phyloP scores from a whole-genome alignment of 1,284 basidiomycete species.

The Leccinum pseudoinsigne region DNA sequence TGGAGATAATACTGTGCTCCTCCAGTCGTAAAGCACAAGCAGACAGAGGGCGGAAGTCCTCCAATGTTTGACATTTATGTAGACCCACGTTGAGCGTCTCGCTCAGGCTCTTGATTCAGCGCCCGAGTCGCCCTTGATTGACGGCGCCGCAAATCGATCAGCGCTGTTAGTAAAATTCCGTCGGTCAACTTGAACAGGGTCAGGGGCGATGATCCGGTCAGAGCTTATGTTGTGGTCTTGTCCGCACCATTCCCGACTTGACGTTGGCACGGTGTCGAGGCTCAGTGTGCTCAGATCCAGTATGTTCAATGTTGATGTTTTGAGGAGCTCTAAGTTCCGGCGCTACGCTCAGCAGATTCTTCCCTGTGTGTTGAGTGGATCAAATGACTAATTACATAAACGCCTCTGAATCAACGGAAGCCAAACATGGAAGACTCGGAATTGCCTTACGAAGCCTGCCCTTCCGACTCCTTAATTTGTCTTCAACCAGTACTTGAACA shows the following conservation, averaged over 20 bases:
- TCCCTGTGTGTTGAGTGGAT: not conserved
- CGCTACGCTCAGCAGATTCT: not conserved
- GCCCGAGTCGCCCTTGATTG: not conserved
- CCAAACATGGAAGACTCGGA: no score
- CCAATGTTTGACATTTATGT: constrained; percentile 1
- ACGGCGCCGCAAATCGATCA: not conserved
- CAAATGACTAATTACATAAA: no score
- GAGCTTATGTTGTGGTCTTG: not conserved
- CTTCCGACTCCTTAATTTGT: not conserved
- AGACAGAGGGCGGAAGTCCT: not conserved
- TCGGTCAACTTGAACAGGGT: not conserved
- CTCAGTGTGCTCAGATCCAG: not conserved
- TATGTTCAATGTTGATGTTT: not conserved
- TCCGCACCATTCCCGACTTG: not conserved
- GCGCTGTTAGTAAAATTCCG: not conserved
- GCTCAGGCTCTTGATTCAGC: not conserved
- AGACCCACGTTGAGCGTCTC: not conserved
- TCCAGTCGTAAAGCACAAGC: not conserved
- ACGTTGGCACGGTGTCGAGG: not conserved
- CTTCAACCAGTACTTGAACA: not conserved
- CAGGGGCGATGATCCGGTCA: not conserved
- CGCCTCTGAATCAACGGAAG: no score
- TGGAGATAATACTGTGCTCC: not conserved
- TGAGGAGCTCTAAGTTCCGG: not conserved
- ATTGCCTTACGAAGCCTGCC: not conserved